These are phyloP conservation scores for Dendrobium nobile DNA, from an alignment of 106 monocot genomes.

Conservation along the genomic window DNA sequence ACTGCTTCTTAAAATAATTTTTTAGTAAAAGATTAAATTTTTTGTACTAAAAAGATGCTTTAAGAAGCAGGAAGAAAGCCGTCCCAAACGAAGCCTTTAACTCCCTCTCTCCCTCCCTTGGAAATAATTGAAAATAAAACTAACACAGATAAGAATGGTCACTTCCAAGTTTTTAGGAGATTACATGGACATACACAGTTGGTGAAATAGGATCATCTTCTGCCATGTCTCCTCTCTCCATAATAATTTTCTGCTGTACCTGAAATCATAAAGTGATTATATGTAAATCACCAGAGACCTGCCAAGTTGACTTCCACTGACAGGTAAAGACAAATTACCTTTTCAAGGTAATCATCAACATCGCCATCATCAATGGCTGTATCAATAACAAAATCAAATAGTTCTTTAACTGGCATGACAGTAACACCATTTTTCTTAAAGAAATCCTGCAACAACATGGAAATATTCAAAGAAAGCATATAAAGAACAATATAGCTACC, in stretches of 20 bases:
- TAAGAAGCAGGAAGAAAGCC: no score
- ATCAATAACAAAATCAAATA: constrained; percentile 91
- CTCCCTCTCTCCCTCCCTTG: not conserved
- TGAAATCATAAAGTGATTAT: constrained; percentile 10
- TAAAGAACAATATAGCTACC: not conserved
- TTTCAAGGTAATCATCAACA: constrained; percentile 85
- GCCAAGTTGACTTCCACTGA: not conserved
- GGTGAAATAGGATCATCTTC: constrained; percentile 63
- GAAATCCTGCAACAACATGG: constrained; percentile 59
- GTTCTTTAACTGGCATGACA: constrained; percentile 80
- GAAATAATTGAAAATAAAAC: not conserved
- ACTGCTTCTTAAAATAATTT: no score
- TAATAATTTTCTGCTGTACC: constrained; percentile 57
- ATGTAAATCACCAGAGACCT: not conserved
- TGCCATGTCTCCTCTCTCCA: constrained; percentile 53
- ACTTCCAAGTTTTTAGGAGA: not conserved
- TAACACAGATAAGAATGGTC: not conserved
- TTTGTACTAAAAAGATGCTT: no score
- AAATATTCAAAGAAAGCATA: not conserved
- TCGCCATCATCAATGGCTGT: constrained; percentile 59
- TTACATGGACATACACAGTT: constrained; percentile 75
- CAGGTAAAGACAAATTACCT: constrained; percentile 29
- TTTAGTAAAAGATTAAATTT: no score
- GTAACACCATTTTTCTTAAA: constrained; percentile 86
- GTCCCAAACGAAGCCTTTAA: no score